Base-by-base conservation (phyloP, 208 protist genomes). In the Crithidia brevicula region DNA sequence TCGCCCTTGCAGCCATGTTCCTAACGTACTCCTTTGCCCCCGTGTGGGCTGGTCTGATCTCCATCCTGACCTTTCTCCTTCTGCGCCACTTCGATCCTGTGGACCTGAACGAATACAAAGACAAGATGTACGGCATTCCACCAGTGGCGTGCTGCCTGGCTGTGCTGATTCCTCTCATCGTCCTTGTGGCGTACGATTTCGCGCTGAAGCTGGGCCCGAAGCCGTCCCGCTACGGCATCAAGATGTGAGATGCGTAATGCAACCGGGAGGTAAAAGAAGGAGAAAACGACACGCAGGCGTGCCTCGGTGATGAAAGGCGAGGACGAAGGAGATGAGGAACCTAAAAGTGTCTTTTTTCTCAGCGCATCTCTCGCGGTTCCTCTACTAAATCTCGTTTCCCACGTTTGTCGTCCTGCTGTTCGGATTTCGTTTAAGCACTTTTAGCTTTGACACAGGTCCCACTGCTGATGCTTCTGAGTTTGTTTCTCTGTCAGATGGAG, bases 1-100 rank as follows among this genome's bases (percentile, higher is more conserved):
- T n/a, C n/a, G n/a, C n/a, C n/a, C n/a, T n/a, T n/a, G 28, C 22
- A 38, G 52, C 36, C 30, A 94, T 91, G 86, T 88, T 94, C 62
- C 82, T 94, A 67, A 90, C 83, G n/a, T 84, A 79, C 53, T 60
- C 50, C 23, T 72, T 85, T n/a, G 60, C 79, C 11, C 82, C 82
- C 23, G 49, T 94, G 42, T 92, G 81, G 74, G 68, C 74, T 38
- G 28, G 76, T 3, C 31, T 85, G n/a, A 64, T 91, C n/a, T 82
- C 81, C 23, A 16, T 76, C 18, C 34, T 89, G 8, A 92, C 84
- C n/a, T 92, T 83, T 70, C 70, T 72, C 27, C 15, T 86, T 3
- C 70, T 94, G 31, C 77, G 81, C 34, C 61, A 77, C 64, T 75
- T 81, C 57, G 89, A 92, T 43, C 74, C 84, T 31, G 77, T 89